Conservation (phyloP, 2,329 filamentous ascomycete species). For the Botryotinia globosa region DNA sequence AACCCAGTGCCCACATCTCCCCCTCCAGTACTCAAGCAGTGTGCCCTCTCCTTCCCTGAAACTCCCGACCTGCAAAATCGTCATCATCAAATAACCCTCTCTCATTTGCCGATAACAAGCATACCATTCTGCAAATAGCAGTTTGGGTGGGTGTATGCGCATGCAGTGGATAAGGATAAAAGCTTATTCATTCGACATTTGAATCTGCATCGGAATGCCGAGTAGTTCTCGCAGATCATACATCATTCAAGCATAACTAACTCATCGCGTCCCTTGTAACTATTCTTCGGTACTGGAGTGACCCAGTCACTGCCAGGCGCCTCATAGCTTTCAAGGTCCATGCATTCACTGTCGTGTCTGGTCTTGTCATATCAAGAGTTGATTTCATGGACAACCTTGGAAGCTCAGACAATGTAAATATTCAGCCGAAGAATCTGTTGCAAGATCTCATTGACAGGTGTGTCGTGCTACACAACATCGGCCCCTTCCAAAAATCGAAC, state of each 20-base stretch:
- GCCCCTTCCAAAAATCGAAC: too few species aligned
- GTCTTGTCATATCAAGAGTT: neutral
- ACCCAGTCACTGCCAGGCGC: neutral
- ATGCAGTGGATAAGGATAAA: neutral
- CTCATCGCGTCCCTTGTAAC: neutral
- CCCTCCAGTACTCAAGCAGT: neutral
- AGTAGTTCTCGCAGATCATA: neutral
- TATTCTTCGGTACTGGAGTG: neutral
- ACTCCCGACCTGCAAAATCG: neutral
- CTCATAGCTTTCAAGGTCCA: neutral
- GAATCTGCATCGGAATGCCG: neutral
- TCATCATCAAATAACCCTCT: neutral
- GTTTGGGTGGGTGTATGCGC: neutral
- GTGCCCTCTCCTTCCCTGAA: neutral
- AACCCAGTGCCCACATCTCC: neutral
- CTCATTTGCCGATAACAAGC: neutral
- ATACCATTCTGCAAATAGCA: neutral
- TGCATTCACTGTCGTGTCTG: neutral
- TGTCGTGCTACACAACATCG: too few species aligned
- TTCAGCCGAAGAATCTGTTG: neutral
- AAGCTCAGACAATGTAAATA: neutral
- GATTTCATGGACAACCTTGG: neutral
- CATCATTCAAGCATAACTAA: neutral
- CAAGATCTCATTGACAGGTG: neutral
- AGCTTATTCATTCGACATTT: neutral